phyloP scores from a whole-genome alignment of 225 moss, liverwort and hornwort species.

The Neckera pumila region DNA sequence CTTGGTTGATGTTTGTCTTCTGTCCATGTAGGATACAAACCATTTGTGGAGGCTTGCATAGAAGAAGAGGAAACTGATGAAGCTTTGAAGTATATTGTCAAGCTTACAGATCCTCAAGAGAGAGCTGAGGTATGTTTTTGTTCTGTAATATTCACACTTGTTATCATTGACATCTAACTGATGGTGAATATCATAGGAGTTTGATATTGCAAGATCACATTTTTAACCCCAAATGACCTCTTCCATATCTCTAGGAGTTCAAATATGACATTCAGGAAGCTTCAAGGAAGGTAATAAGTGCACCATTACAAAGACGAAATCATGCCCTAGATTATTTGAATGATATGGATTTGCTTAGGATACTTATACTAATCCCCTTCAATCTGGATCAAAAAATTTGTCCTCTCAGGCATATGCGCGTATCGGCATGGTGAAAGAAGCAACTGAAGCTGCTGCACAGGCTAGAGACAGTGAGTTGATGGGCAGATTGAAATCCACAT shows the following conservation, averaged over 20 bases:
- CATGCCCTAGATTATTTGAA: neutral
- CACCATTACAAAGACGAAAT: neutral
- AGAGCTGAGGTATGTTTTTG: constrained; percentile 58
- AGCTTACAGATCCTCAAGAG: constrained; percentile 90
- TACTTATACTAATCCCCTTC: neutral
- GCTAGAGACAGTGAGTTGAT: constrained; percentile 89
- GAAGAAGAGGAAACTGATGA: constrained; percentile 88
- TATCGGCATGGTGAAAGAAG: constrained; percentile 95
- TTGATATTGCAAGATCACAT: neutral
- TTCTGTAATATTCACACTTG: neutral
- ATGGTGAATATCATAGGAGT: neutral
- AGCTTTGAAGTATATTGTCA: constrained; percentile 92
- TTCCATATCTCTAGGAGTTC: neutral
- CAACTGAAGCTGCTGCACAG: constrained; percentile 92
- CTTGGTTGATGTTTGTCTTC: neutral
- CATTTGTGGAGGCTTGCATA: constrained; percentile 99
- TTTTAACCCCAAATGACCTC: neutral
- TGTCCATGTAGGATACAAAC: constrained; percentile 60
- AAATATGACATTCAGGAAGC: neutral
- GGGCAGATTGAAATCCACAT: constrained; percentile 86
- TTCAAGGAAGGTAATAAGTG: neutral
- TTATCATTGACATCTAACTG: neutral
- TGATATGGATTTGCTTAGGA: neutral
- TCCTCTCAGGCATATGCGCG: constrained; percentile 74
- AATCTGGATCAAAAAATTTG: neutral